These are phyloP conservation scores for Huntiella bhutanensis DNA, from an alignment of 2,329 filamentous ascomycete species.

Conservation along the genomic window DNA sequence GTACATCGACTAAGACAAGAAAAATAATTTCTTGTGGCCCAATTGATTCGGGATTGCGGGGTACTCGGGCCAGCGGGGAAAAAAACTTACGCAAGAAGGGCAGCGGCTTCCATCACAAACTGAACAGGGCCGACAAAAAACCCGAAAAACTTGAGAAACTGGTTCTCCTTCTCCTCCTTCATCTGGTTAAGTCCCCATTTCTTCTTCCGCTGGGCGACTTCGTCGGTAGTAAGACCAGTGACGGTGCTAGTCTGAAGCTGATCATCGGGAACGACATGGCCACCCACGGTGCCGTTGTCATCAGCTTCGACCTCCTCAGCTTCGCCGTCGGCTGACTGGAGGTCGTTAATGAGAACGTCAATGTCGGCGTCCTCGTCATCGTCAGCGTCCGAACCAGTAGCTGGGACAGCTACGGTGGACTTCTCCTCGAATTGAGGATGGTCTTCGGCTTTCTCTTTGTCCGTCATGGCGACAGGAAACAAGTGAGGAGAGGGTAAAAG, in stretches of 20 bases:
- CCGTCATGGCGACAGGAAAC: constrained; percentile 23
- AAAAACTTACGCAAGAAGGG: constrained; percentile 65
- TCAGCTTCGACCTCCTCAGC: constrained; percentile 44
- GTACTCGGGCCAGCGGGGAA: constrained; percentile 37
- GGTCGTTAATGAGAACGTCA: constrained; percentile 69
- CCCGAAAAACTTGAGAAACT: constrained; percentile 61
- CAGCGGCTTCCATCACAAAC: constrained; percentile 81
- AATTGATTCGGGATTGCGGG: background rate
- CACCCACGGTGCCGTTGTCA: constrained; percentile 26
- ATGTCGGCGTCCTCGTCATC: constrained; percentile 68
- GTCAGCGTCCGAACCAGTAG: constrained; percentile 34
- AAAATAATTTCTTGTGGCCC: background rate
- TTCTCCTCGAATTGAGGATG: constrained; percentile 47
- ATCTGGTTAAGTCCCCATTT: constrained; percentile 73
- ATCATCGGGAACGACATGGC: constrained; percentile 49
- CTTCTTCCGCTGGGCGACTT: constrained; percentile 44
- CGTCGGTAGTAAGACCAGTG: constrained; percentile 49
- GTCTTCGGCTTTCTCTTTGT: constrained; percentile 31
- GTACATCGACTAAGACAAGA: no score
- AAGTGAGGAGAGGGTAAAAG: no score
- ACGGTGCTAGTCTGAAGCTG: constrained; percentile 55
- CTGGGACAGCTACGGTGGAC: constrained; percentile 18
- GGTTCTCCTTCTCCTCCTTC: constrained; percentile 78
- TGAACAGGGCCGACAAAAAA: constrained; percentile 84
- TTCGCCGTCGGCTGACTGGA: constrained; percentile 63